A percentile compares a stretch with the other conserved stretches of the same genome.
Evolutionary conservation across 2,329 filamentous ascomycete species (phyloP).

Genomic region (Pseudogymnoascus sp.): DNA sequence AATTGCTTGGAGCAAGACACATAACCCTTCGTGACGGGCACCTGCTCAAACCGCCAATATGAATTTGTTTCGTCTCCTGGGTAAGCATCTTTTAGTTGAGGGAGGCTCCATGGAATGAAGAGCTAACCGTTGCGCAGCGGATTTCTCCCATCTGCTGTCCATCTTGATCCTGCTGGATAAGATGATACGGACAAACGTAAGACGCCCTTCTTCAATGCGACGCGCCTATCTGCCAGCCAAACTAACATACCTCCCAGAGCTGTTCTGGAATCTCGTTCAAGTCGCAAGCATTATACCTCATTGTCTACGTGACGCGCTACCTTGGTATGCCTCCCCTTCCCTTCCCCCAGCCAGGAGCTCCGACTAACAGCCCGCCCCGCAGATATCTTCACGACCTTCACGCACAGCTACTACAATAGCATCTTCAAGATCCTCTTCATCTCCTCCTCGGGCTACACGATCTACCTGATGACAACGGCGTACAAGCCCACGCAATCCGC

Average conservation of each 20-base stretch:
- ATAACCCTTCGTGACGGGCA: slow-evolving; percentile 6
- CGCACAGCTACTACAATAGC: slow-evolving; percentile 72
- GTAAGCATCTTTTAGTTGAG: slow-evolving; percentile 33
- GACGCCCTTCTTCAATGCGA: slow-evolving; percentile 22
- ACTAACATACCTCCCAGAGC: slow-evolving; percentile 52
- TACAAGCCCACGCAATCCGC: slow-evolving; percentile 98
- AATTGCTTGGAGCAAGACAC: slow-evolving; percentile 1
- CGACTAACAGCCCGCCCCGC: slow-evolving; percentile 9
- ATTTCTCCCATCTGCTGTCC: slow-evolving; percentile 90
- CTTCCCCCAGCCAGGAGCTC: background rate
- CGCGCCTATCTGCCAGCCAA: background rate
- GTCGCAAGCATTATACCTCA: slow-evolving; percentile 87
- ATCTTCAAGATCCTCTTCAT: slow-evolving; percentile 96
- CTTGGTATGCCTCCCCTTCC: slow-evolving; percentile 51
- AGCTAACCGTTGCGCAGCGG: slow-evolving; percentile 46
- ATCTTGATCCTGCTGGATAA: slow-evolving; percentile 94
- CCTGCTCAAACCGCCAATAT: slow-evolving; percentile 35
- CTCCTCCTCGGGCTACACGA: slow-evolving; percentile 77
- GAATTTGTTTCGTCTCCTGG: slow-evolving; percentile 63
- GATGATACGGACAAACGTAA: slow-evolving; percentile 85
- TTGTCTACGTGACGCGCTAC: slow-evolving; percentile 92
- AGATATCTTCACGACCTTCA: slow-evolving; percentile 84
- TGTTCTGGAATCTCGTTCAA: slow-evolving; percentile 98
- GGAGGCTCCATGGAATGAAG: background rate
- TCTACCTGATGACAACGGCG: slow-evolving; percentile 96